Conservation (phyloP, 1,139 yeast species). For the Debaryomyces sp. region DNA sequence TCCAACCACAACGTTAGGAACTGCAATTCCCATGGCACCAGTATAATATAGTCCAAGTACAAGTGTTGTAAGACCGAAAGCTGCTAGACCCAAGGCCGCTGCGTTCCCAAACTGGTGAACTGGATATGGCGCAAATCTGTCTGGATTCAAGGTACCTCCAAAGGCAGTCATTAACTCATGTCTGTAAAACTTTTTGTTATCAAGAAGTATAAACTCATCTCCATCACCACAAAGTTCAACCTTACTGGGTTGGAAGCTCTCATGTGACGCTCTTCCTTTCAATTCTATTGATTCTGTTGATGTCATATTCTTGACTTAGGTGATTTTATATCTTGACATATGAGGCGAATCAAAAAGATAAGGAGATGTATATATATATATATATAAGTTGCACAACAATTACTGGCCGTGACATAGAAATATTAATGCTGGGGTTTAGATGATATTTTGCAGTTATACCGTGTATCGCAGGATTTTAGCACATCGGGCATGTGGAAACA, state of each 20-base stretch:
- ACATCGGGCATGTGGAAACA: neutral
- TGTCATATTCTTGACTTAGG: slow-evolving; percentile 17
- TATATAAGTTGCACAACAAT: neutral
- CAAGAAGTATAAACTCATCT: slow-evolving; percentile 30
- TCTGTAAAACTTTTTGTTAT: slow-evolving; percentile 33
- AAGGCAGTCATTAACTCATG: slow-evolving; percentile 43
- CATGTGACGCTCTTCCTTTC: neutral
- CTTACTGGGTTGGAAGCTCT: neutral
- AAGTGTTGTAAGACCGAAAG: slow-evolving; percentile 19
- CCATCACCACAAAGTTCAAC: slow-evolving; percentile 20
- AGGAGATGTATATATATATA: neutral
- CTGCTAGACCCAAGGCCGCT: slow-evolving; percentile 34
- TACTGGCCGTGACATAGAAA: neutral
- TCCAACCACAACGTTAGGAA: slow-evolving; percentile 50
- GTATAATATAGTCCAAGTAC: slow-evolving; percentile 49
- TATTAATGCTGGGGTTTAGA: neutral
- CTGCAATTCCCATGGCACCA: slow-evolving; percentile 54
- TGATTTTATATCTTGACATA: neutral
- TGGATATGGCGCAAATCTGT: slow-evolving; percentile 26
- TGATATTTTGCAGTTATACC: neutral
- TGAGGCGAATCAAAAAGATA: neutral
- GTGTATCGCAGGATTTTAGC: neutral
- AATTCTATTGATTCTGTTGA: neutral
- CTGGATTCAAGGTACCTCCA: slow-evolving; percentile 36
- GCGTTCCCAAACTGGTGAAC: slow-evolving; percentile 29